Base-by-base conservation (phyloP, 805 yeast species). In the Peterozyma toletana region DNA sequence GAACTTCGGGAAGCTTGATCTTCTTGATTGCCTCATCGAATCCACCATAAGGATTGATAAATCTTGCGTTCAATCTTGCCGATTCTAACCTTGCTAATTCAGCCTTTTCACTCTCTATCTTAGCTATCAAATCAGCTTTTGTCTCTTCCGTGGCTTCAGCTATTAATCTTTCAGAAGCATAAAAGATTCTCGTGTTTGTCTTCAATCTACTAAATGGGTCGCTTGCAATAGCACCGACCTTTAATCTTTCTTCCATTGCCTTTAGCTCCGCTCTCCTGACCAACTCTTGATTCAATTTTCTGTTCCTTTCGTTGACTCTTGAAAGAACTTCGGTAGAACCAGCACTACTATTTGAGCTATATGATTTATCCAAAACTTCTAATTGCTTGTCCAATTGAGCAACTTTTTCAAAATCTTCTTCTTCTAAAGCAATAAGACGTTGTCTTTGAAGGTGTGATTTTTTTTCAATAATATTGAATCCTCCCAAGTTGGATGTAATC, bases 121-220 rank as follows among this genome's bases (percentile, higher is more conserved):
- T 40, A 13, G 5, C 18, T 21, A 40, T 13, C 33, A 29, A 33
- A 11, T 44, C 38, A 6, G 36, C 46, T 27, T 37, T 35, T 16
- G 41, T 30, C 30, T 40, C 43, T n/a, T 37, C 41, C 5, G 21
- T 14, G 5, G 5, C 34, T 13, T 31, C 34, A 5, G 15, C 17
- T n/a, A 17, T 7, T 5, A 33, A 15, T 11, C 30, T 34, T 11
- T 30, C 75, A 39, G 71, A 68, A 42, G 37, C 44, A 56, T 89
- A 88, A 63, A 87, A 91, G 48, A 87, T 78, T 55, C 86, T 78
- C 1, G 97, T 86, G 48, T 80, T 84, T 1, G 98, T 91, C 59
- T 86, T 83, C 57, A 93, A 75, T 60, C 98, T 80, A 52, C 85
- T 78, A 63, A 93, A 93, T 17, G 99, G 98, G 66, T 93, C 86